These are phyloP conservation scores for Xerocomellus intermedius DNA, from an alignment of 768 basidiomycete genomes.

Conservation along the genomic window DNA sequence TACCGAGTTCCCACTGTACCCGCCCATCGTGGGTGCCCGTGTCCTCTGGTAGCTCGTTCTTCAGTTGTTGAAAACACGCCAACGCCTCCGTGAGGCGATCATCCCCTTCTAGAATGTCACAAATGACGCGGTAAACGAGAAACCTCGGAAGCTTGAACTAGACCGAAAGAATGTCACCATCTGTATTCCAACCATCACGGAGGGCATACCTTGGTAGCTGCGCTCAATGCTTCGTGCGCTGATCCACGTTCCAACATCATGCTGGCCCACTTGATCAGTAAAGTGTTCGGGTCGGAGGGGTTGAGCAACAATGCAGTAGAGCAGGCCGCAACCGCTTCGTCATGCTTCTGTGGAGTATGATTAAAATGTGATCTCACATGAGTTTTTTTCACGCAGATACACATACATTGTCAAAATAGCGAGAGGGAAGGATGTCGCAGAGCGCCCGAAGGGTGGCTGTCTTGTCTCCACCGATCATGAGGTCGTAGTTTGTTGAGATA, in stretches of 20 bases:
- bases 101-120: background rate
- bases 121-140: background rate
- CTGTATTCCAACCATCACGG: background rate
- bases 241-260: background rate
- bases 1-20: background rate
- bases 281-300: background rate
- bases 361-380: background rate
- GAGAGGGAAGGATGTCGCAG: background rate
- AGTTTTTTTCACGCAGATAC: background rate
- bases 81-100: background rate
- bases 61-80: background rate
- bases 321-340: background rate
- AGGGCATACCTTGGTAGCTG: background rate
- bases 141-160: slow-evolving; percentile 1
- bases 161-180: background rate
- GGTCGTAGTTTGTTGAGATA: background rate
- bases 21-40: background rate
- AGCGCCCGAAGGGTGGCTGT: background rate
- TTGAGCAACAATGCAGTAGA: background rate
- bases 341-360: background rate
- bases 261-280: slow-evolving; percentile 1
- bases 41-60: background rate
- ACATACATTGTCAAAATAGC: background rate
- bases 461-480: background rate
- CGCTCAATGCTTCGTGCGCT: background rate